Evolutionary conservation across 306 rosid genomes (phyloP), one percentile per base, ranked within the genome.

Genomic region (Dryas alaskensis): DNA sequence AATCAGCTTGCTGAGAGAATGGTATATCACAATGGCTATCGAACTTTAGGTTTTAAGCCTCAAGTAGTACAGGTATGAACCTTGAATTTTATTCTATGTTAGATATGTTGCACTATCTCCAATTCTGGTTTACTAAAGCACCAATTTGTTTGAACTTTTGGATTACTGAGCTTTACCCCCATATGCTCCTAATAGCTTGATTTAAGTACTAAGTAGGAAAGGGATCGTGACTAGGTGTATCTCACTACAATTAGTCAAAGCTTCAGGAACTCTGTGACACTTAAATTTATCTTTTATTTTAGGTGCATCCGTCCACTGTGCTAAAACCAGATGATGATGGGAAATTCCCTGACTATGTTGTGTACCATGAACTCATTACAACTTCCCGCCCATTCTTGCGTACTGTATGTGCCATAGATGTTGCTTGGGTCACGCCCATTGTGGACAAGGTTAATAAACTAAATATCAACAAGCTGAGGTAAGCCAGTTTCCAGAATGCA

Each of bases 1-100:
- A 94, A 79, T 87, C 98, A 94, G 83, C 95, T 91, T 66, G 96
- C 97, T 81, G 98, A 91, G 89, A 84, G 98, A 85, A 94, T 89
- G 90, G 72, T 94, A 73, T 88, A 89, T 79, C 98, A 94, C 83
- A 94, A 94, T 84, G 98, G 98, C 61, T 94, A 89, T 83, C 87
- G 96, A 81, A 94, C 96, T 72, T 84, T 94, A 46, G 90, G 94
- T 81, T 91, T 91, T 75, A 89, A 88, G 78, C 85, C 92, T 75
- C 98, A 89, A 87, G 87, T 88, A 63, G 97, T 94, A 67, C 98
- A 94, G 96, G 98, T 94, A 89, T 74, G 50, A 27, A 50, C 43
- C 46, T 44, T 27, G 17, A 58, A 73, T 42, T 86, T 72, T 63
- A n/a, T 16, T 39, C 46, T 73, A 60, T 43, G 10, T 60, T 22